Conservation (phyloP, 169 alveolate species). For the Plasmodium sp. region DNA sequence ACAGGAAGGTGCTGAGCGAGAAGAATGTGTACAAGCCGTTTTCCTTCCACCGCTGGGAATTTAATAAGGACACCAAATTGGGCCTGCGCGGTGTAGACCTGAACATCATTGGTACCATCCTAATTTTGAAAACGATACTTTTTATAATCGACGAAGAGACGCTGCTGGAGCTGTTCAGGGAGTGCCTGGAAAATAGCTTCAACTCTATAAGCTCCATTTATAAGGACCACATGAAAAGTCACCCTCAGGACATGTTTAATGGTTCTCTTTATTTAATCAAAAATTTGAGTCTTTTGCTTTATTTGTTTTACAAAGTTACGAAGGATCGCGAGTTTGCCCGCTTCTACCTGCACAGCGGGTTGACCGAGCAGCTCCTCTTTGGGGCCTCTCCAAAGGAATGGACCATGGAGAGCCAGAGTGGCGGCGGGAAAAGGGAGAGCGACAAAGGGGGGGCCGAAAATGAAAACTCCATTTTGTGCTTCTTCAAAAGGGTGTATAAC, state of each 20-base stretch:
- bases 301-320: slow-evolving; percentile 59
- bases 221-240: slow-evolving; percentile 32
- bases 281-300: slow-evolving; percentile 67
- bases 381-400: neutral
- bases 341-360: slow-evolving; percentile 10
- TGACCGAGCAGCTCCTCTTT: slow-evolving; percentile 30
- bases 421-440: neutral
- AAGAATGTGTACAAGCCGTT: slow-evolving; percentile 49
- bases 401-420: neutral
- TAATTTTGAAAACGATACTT: slow-evolving; percentile 63
- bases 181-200: slow-evolving; percentile 53
- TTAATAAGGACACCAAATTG: slow-evolving; percentile 25
- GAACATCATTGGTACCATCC: slow-evolving; percentile 67
- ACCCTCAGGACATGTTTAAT: slow-evolving; percentile 38
- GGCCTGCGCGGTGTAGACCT: slow-evolving; percentile 41
- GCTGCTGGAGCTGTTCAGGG: slow-evolving; percentile 36
- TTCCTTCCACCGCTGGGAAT: slow-evolving; percentile 7
- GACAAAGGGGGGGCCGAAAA: slow-evolving; percentile 9
- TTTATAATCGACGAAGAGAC: slow-evolving; percentile 61
- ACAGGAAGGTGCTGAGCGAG: slow-evolving; percentile 45
- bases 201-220: slow-evolving; percentile 22
- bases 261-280: slow-evolving; percentile 44
- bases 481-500: slow-evolving; percentile 53
- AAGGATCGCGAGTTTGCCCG: slow-evolving; percentile 28
- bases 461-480: slow-evolving; percentile 40